Conservation (phyloP, 495 filamentous ascomycete species). For the Penicillium subrubescens region DNA sequence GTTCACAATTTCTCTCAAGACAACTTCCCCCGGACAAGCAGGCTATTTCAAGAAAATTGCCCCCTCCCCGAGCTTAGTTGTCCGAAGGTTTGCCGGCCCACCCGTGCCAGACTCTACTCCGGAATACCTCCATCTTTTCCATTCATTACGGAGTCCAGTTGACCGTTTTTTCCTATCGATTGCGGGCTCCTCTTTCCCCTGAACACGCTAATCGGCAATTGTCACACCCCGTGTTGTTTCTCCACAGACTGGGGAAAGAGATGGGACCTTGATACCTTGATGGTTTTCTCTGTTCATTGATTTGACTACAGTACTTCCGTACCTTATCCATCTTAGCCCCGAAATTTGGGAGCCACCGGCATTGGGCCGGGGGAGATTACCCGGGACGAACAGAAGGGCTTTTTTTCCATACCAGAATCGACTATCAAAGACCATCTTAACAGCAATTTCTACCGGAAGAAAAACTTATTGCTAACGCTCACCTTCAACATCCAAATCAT, state of each 20-base stretch:
- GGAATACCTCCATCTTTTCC: background rate
- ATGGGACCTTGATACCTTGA: background rate
- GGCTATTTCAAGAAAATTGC: slow-evolving; percentile 22
- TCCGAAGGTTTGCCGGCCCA: slow-evolving; percentile 23
- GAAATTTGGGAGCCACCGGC: background rate
- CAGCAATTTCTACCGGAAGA: background rate
- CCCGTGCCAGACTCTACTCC: slow-evolving; percentile 17
- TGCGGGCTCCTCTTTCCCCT: background rate
- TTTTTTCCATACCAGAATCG: background rate
- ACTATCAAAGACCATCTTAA: background rate
- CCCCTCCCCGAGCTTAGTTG: slow-evolving; percentile 3
- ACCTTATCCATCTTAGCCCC: background rate
- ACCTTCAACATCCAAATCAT: background rate
- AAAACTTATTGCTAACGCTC: background rate
- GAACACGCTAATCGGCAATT: slow-evolving; percentile 8
- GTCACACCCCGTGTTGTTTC: slow-evolving; percentile 10
- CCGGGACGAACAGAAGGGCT: background rate
- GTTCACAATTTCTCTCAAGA: background rate
- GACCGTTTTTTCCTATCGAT: background rate
- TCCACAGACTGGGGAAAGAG: slow-evolving; percentile 12
- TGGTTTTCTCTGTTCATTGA: background rate
- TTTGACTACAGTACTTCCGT: background rate
- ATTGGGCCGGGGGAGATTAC: background rate
- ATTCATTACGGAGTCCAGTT: background rate
- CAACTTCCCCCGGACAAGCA: background rate